Conservation (phyloP, 176 grass and related monocot species). For the Saccharum spontaneum region DNA sequence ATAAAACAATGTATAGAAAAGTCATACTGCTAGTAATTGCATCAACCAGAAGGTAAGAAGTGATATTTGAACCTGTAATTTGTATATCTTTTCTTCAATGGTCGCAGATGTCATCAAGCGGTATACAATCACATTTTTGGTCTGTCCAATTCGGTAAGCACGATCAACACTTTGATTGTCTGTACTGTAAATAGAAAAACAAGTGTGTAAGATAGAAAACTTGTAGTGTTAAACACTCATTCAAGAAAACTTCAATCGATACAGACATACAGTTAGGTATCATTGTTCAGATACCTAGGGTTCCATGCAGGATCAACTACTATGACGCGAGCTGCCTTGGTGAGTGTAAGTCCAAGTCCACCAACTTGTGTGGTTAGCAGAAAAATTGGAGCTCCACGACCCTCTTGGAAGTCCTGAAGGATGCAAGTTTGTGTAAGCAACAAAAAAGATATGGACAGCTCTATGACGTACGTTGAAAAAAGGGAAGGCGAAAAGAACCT, state of each 20-base stretch:
- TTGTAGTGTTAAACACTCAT: background rate
- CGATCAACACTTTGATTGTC: constrained; percentile 93
- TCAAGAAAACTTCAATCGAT: background rate
- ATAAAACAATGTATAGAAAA: background rate
- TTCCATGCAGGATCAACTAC: constrained; percentile 98
- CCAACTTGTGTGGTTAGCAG: constrained; percentile 94
- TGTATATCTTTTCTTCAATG: constrained; percentile 97
- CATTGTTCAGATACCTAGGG: constrained; percentile 59
- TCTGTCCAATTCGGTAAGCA: constrained; percentile 90
- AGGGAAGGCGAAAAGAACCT: constrained; percentile 43
- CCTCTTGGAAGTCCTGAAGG: constrained; percentile 88
- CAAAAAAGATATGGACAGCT: constrained; percentile 29
- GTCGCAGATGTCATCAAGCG: constrained; percentile 87
- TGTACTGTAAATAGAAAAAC: constrained; percentile 51
- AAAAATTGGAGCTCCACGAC: constrained; percentile 79
- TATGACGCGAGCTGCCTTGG: constrained; percentile 92
- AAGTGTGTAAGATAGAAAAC: constrained; percentile 16
- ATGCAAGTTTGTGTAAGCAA: constrained; percentile 28
- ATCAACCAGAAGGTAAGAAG: constrained; percentile 20
- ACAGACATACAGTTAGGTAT: background rate
- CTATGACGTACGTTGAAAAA: constrained; percentile 31
- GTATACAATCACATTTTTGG: constrained; percentile 82
- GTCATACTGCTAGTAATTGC: background rate
- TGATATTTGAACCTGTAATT: constrained; percentile 68
- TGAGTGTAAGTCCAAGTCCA: constrained; percentile 96